Evolutionary conservation across 108 stramenopile species (phyloP).

Genomic region (Skeletonema costatum): DNA sequence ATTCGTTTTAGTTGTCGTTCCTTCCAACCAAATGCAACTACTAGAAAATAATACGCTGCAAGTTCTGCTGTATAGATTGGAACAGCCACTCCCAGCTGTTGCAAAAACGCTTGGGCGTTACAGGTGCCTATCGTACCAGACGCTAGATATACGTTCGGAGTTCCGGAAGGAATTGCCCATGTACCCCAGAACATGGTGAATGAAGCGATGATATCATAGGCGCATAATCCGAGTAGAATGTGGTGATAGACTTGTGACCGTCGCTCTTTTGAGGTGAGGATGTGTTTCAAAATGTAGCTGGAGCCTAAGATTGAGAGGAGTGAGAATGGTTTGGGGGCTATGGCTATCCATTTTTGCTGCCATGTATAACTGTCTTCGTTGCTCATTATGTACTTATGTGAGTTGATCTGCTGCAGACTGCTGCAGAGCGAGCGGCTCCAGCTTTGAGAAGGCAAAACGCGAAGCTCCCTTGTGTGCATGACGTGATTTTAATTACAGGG

Average conservation of each 20-base stretch:
- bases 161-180: background rate
- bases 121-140: conserved; percentile 4
- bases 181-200: background rate
- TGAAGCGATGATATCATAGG: background rate
- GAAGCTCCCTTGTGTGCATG: no score
- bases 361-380: background rate
- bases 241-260: background rate
- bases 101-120: conserved; percentile 14
- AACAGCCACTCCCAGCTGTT: background rate
- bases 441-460: no score
- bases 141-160: background rate
- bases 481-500: no score
- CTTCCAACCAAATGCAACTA: background rate
- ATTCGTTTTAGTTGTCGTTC: background rate
- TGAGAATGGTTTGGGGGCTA: background rate
- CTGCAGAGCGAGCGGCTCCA: no score
- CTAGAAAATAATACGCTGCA: conserved; percentile 5
- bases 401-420: no score
- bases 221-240: background rate
- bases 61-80: conserved; percentile 5
- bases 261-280: background rate
- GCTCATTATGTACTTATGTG: background rate
- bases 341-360: background rate
- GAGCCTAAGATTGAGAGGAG: background rate
- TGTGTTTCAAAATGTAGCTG: background rate